Evolutionary conservation across 306 rosid species (phyloP), one percentile per base, ranked within the genome.

Genomic region (Vigna hirtella): DNA sequence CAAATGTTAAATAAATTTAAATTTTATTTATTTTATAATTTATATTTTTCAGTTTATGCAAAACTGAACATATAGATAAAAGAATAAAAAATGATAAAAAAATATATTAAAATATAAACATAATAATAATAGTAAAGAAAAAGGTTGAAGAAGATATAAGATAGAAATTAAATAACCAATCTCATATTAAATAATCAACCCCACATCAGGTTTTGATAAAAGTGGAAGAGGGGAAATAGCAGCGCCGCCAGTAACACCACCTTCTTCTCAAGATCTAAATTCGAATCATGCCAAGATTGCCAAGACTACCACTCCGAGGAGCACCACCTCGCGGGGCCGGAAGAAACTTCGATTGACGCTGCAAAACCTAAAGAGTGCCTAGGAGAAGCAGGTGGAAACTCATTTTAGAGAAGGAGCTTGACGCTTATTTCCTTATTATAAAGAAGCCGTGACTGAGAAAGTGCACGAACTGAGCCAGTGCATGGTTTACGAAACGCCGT

Each of bases 381-480:
- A 87, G 67, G 91, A 86, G 73, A 91, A 76, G 72, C 86, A 63
- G 47, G 80, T 85, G 1, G 87, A 77, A 57, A 70, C 77, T 57
- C 47, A 61, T 3, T 0, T 72, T 93, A 28, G 81, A 84, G 56
- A 82, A 51, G 42, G 96, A 95, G 82, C 90, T 95, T 3, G 85
- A 81, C 3, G 0, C 28, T 61, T 95, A 84, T 89, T 93, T 63
- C 58, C 51, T 26, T 95, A 85, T 68, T 95, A 85, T 66, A 85
- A 42, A 49, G 94, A 86, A 38, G 78, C 75, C 28, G 86, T 63
- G 89, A 40, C 77, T 66, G 70, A 75, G 82, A 84, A 67, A 69
- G 87, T 83, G 66, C 45, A 6, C 70, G 18, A 86, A 22, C 48
- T 83, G 57, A 64, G 58, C 18, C 81, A 72, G 22, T 86, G 90